These are phyloP conservation scores for Stylosanthes scabra DNA, from an alignment of 331 rosid species.

Conservation along the genomic window DNA sequence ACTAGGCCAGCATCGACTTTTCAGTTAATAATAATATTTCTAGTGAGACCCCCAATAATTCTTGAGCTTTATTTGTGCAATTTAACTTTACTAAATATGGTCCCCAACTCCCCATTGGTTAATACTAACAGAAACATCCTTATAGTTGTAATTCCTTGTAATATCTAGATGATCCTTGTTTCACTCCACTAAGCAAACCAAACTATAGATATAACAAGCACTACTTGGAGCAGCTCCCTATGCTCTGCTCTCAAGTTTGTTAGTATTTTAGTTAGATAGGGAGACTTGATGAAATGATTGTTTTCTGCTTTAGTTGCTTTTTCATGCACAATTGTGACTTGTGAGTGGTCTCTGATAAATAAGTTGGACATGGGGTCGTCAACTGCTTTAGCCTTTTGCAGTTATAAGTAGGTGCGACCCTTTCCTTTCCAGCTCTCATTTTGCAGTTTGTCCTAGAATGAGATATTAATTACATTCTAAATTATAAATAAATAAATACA, in stretches of 20 bases:
- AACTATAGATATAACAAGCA: background rate
- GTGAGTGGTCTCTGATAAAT: slow-evolving; percentile 3
- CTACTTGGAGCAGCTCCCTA: background rate
- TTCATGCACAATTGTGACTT: slow-evolving; percentile 8
- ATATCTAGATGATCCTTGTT: background rate
- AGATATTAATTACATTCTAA: background rate
- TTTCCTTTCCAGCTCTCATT: slow-evolving; percentile 37
- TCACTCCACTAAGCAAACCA: background rate
- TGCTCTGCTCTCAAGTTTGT: no score
- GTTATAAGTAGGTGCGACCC: background rate
- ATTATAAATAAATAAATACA: background rate
- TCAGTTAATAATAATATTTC: background rate
- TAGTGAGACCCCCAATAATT: background rate
- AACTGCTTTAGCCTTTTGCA: slow-evolving; percentile 24
- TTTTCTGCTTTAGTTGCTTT: slow-evolving; percentile 32
- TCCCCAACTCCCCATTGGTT: no score
- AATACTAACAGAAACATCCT: background rate
- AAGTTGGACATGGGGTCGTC: slow-evolving; percentile 39
- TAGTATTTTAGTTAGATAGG: background rate
- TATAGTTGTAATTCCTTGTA: background rate
- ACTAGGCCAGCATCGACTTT: background rate
- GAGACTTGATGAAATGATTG: slow-evolving; percentile 19
- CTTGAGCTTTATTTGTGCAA: no score
- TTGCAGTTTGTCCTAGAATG: background rate
- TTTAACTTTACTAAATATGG: background rate